Percentiles rank a stretch among this genome's conserved stretches.
phyloP scores from a whole-genome alignment of 2,329 filamentous ascomycete genomes.

The Microsporum ferrugineum region DNA sequence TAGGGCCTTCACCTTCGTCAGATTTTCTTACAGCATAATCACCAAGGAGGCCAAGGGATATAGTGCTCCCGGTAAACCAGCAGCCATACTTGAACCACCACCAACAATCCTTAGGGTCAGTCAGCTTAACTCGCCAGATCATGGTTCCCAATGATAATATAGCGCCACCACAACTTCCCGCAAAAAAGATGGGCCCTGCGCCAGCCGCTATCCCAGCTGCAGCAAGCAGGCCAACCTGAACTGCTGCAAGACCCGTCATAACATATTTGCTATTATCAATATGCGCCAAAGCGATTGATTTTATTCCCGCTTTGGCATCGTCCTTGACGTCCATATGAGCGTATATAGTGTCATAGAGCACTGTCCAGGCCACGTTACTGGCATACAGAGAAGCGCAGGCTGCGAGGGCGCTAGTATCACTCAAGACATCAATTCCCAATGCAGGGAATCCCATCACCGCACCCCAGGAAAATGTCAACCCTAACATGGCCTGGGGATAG shows the following conservation, averaged over 20 bases:
- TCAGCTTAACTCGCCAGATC: conserved; percentile 48
- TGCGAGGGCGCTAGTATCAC: conserved; percentile 25
- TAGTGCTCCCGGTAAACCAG: conserved; percentile 50
- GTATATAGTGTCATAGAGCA: conserved; percentile 43
- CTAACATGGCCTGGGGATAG: conserved; percentile 43
- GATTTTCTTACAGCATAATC: conserved; percentile 38
- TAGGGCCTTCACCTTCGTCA: not conserved
- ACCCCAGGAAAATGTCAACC: conserved; percentile 42
- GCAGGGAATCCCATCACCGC: conserved; percentile 40
- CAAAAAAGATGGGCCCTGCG: conserved; percentile 48
- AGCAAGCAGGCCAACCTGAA: conserved; percentile 34
- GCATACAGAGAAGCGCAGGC: conserved; percentile 35
- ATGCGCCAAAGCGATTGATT: conserved; percentile 40
- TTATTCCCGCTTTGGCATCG: conserved; percentile 40
- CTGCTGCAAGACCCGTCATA: conserved; percentile 30
- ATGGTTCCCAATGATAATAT: conserved; percentile 44
- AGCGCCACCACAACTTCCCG: conserved; percentile 48
- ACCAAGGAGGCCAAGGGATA: conserved; percentile 43
- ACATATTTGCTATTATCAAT: conserved; percentile 37
- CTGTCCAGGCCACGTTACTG: conserved; percentile 39
- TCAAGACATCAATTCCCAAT: conserved; percentile 36
- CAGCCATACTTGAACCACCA: conserved; percentile 55
- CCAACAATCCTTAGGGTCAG: conserved; percentile 49
- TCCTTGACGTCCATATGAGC: conserved; percentile 43
- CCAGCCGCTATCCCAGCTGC: conserved; percentile 38